Percentiles rank a stretch among this genome's conserved stretches.
phyloP scores from a whole-genome alignment of 768 basidiomycete genomes.

The Mycena alexandri region DNA sequence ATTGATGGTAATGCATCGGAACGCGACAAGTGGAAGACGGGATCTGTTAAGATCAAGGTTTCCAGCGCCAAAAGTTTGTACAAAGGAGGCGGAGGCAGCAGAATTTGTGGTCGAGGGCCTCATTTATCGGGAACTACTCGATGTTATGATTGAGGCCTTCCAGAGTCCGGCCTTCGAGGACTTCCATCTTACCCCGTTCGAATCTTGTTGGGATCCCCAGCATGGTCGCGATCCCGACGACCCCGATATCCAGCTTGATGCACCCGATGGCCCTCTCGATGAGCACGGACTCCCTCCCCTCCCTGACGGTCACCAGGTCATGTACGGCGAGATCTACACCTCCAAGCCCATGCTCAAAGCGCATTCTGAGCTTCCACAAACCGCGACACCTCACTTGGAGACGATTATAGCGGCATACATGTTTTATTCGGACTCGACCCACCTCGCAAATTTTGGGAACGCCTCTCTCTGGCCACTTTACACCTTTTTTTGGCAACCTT shows the following conservation, averaged over 20 bases:
- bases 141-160: slow-evolving; percentile 40
- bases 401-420: too few species aligned
- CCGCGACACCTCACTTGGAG: too few species aligned
- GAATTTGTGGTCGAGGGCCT: slow-evolving; percentile 47
- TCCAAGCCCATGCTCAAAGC: slow-evolving; percentile 36
- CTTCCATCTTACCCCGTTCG: slow-evolving; percentile 38
- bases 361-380: too few species aligned
- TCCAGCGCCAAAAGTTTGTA: slow-evolving; percentile 37
- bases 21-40: slow-evolving; percentile 40
- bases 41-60: slow-evolving; percentile 40
- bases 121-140: slow-evolving; percentile 24
- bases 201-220: slow-evolving; percentile 34
- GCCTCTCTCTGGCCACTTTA: slow-evolving; percentile 57
- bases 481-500: slow-evolving; percentile 50
- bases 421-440: too few species aligned
- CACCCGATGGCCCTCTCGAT: slow-evolving; percentile 1
- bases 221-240: slow-evolving; percentile 8
- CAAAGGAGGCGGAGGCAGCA: slow-evolving; percentile 44
- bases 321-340: slow-evolving; percentile 36
- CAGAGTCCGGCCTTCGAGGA: slow-evolving; percentile 25
- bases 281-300: slow-evolving; percentile 1
- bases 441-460: slow-evolving; percentile 46
- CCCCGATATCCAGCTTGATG: neutral
- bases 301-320: slow-evolving; percentile 15
- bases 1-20: too few species aligned